phyloP scores from a whole-genome alignment of 208 protist genomes.

The Vickermania spadyakhi region DNA sequence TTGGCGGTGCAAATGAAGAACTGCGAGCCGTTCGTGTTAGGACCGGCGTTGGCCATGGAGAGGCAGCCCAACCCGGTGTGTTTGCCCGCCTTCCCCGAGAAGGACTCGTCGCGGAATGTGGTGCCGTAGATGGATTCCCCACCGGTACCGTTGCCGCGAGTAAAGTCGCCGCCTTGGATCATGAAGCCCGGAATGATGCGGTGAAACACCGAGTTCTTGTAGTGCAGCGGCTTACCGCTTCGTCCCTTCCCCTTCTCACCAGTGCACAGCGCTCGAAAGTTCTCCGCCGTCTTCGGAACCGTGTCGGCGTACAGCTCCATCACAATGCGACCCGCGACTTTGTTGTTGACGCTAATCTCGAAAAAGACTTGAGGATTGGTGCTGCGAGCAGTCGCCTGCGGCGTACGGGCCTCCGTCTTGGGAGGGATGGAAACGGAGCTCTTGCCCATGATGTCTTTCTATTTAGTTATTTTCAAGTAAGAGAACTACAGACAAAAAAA shows the following conservation, averaged over 20 bases:
- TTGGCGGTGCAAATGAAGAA: slow-evolving; percentile 91
- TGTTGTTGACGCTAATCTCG: slow-evolving; percentile 66
- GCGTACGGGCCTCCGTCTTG: slow-evolving; percentile 20
- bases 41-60: slow-evolving; percentile 98
- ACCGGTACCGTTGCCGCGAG: slow-evolving; percentile 92
- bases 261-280: slow-evolving; percentile 89
- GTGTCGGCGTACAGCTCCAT: slow-evolving; percentile 91
- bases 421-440: slow-evolving; percentile 15
- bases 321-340: slow-evolving; percentile 66
- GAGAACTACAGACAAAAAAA: too few species aligned
- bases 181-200: slow-evolving; percentile 95
- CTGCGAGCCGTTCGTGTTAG: slow-evolving; percentile 96
- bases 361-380: slow-evolving; percentile 88
- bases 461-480: too few species aligned
- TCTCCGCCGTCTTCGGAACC: slow-evolving; percentile 90
- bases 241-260: slow-evolving; percentile 85
- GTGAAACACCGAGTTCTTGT: slow-evolving; percentile 95
- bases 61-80: slow-evolving; percentile 90
- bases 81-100: slow-evolving; percentile 89
- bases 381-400: slow-evolving; percentile 9
- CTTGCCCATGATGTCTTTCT: too few species aligned
- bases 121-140: slow-evolving; percentile 98
- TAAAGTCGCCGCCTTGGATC: slow-evolving; percentile 98
- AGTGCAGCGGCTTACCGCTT: slow-evolving; percentile 93
- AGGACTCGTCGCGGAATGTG: slow-evolving; percentile 95